Conservation (phyloP, 2,329 filamentous ascomycete genomes). For the Aureobasidium melanogenum region DNA sequence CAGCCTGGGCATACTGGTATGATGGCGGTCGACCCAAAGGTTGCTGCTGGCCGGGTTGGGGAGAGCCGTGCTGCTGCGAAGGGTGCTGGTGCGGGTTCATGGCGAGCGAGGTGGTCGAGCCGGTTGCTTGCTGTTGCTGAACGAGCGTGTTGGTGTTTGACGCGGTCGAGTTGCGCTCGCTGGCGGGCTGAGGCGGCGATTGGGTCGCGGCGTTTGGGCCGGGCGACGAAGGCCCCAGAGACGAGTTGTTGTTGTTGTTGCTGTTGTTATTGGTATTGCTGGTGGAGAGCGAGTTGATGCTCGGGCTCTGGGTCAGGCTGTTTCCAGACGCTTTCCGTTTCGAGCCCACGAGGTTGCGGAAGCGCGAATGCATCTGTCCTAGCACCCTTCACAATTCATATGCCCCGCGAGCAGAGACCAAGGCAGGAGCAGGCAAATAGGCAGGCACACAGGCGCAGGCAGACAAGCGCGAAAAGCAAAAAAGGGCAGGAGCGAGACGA, state of each 20-base stretch:
- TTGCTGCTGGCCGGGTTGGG: constrained; percentile 37
- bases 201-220: constrained; percentile 13
- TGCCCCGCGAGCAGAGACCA: constrained; percentile 1
- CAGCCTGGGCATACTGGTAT: constrained; percentile 46
- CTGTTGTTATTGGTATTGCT: constrained; percentile 17
- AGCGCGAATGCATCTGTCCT: constrained; percentile 69
- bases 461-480: neutral
- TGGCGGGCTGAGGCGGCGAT: constrained; percentile 31
- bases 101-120: constrained; percentile 18
- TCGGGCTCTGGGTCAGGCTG: constrained; percentile 33
- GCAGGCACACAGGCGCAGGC: neutral
- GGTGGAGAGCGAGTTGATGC: constrained; percentile 26
- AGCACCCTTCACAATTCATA: constrained; percentile 15
- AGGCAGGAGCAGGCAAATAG: neutral
- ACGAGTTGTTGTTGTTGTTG: constrained; percentile 22
- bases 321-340: constrained; percentile 61
- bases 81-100: constrained; percentile 33
- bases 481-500: neutral
- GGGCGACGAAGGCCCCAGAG: constrained; percentile 17
- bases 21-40: constrained; percentile 53
- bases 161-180: constrained; percentile 19
- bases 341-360: constrained; percentile 73
- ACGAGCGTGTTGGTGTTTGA: constrained; percentile 21
- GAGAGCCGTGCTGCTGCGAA: constrained; percentile 30
- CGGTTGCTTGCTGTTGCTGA: constrained; percentile 33